A percentile compares a stretch with the other conserved stretches of the same genome.
These are phyloP conservation scores for Monilinia fructicola DNA, from an alignment of 2,329 filamentous ascomycete genomes.

Conservation along the genomic window DNA sequence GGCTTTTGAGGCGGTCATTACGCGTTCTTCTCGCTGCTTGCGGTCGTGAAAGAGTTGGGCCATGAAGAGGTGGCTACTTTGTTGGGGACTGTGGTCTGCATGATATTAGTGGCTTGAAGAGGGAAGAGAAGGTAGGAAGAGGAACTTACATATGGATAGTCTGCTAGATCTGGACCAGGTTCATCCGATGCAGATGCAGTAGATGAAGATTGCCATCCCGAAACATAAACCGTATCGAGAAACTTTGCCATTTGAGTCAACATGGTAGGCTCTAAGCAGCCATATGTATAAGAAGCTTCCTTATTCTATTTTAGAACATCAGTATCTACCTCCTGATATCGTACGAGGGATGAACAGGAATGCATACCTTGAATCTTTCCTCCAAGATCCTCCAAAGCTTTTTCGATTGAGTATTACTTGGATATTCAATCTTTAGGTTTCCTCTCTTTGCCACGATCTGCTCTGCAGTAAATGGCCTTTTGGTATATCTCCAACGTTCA, in stretches of 20 bases:
- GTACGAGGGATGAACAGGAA: not conserved
- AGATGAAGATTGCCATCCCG: conserved; percentile 97
- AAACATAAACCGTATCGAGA: conserved; percentile 97
- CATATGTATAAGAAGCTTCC: conserved; percentile 91
- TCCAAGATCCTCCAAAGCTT: conserved; percentile 94
- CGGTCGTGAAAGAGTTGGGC: conserved; percentile 99
- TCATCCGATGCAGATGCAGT: conserved; percentile 94
- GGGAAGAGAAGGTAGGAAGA: not conserved
- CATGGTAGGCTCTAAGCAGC: conserved; percentile 97
- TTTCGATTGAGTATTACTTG: conserved; percentile 84
- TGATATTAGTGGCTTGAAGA: conserved; percentile 2
- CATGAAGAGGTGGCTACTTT: conserved; percentile 98
- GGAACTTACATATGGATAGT: conserved; percentile 80
- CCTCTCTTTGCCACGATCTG: conserved; percentile 96
- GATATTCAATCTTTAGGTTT: conserved; percentile 85
- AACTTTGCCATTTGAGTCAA: conserved; percentile 99
- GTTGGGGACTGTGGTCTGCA: conserved; percentile 91
- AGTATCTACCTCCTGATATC: not conserved
- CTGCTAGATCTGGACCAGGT: conserved; percentile 94
- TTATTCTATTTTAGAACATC: conserved; percentile 55
- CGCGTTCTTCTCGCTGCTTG: conserved; percentile 94
- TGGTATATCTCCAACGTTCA: conserved; percentile 88
- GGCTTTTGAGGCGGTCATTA: conserved; percentile 66
- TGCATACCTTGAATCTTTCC: conserved; percentile 71
- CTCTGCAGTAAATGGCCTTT: conserved; percentile 90